phyloP scores from a whole-genome alignment of 768 basidiomycete species.

The Tubosaeta sp. region DNA sequence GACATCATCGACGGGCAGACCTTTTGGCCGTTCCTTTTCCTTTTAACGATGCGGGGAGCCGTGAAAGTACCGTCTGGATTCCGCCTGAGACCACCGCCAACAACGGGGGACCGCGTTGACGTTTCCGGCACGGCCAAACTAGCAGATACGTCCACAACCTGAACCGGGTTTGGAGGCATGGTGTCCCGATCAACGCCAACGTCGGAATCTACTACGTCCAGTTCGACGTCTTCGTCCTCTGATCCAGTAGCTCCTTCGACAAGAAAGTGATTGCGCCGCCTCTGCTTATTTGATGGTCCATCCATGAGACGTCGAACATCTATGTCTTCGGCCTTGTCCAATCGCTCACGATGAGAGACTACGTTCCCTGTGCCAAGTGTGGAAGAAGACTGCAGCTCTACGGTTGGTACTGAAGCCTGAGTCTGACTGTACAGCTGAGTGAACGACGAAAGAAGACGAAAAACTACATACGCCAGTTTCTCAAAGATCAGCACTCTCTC shows the following conservation, averaged over 20 bases:
- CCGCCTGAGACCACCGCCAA: slow-evolving; percentile 65
- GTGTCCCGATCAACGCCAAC: slow-evolving; percentile 10
- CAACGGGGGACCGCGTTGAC: slow-evolving; percentile 17
- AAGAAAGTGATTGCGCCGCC: slow-evolving; percentile 34
- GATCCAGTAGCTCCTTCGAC: slow-evolving; percentile 11
- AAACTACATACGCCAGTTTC: slow-evolving; percentile 64
- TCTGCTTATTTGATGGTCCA: slow-evolving; percentile 45
- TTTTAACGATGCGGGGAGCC: slow-evolving; percentile 44
- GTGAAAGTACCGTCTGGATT: slow-evolving; percentile 59
- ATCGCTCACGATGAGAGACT: slow-evolving; percentile 54
- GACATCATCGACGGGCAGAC: slow-evolving; percentile 32
- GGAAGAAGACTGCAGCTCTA: slow-evolving; percentile 73
- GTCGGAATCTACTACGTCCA: slow-evolving; percentile 29
- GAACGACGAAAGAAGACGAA: background rate
- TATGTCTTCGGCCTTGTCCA: slow-evolving; percentile 58
- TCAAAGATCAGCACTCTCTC: slow-evolving; percentile 73
- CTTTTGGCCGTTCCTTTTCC: slow-evolving; percentile 41
- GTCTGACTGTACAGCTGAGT: slow-evolving; percentile 52
- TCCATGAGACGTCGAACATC: slow-evolving; percentile 51
- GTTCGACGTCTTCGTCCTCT: slow-evolving; percentile 34
- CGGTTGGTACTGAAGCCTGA: slow-evolving; percentile 61
- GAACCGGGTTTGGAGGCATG: background rate
- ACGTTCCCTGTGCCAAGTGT: slow-evolving; percentile 75
- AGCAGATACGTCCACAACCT: slow-evolving; percentile 15
- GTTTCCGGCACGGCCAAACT: slow-evolving; percentile 11